phyloP scores from a whole-genome alignment of 2,329 filamentous ascomycete species.

The Colletotrichum neosansevieriae region DNA sequence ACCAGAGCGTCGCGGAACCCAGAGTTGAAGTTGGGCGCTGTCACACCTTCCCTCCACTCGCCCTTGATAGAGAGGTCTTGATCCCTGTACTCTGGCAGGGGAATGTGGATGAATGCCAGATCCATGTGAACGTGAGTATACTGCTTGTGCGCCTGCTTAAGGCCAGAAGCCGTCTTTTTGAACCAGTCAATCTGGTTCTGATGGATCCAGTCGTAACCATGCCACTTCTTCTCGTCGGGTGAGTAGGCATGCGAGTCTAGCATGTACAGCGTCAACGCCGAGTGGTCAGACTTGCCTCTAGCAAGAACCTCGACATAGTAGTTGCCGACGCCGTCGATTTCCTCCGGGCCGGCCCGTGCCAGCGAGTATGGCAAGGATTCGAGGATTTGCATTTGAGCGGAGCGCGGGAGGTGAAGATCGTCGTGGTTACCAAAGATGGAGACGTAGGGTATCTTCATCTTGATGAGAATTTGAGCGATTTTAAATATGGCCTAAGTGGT shows the following conservation, averaged over 20 bases:
- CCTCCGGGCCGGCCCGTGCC: slow-evolving; percentile 83
- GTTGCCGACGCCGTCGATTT: slow-evolving; percentile 92
- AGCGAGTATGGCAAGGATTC: slow-evolving; percentile 91
- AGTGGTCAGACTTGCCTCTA: slow-evolving; percentile 82
- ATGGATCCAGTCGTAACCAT: slow-evolving; percentile 99
- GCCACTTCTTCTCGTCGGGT: slow-evolving; percentile 86
- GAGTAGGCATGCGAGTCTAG: slow-evolving; percentile 94
- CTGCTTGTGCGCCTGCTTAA: slow-evolving; percentile 82
- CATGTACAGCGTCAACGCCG: slow-evolving; percentile 93
- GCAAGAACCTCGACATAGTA: slow-evolving; percentile 93
- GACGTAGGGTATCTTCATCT: slow-evolving; percentile 91
- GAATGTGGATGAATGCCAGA: slow-evolving; percentile 97
- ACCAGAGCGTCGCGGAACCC: slow-evolving; percentile 93
- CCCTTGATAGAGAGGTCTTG: slow-evolving; percentile 72
- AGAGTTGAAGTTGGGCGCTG: slow-evolving; percentile 89
- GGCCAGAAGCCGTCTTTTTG: slow-evolving; percentile 76
- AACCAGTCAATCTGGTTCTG: slow-evolving; percentile 96
- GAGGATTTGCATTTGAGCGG: slow-evolving; percentile 84
- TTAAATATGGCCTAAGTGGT: slow-evolving; percentile 84
- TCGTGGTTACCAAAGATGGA: slow-evolving; percentile 98
- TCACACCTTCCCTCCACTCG: slow-evolving; percentile 84
- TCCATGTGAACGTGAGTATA: slow-evolving; percentile 96
- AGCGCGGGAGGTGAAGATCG: slow-evolving; percentile 82
- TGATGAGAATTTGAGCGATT: slow-evolving; percentile 84
- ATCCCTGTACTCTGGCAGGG: slow-evolving; percentile 86